These are phyloP conservation scores for Hypoxylon intermedium DNA, from an alignment of 495 filamentous ascomycete genomes.

Conservation along the genomic window DNA sequence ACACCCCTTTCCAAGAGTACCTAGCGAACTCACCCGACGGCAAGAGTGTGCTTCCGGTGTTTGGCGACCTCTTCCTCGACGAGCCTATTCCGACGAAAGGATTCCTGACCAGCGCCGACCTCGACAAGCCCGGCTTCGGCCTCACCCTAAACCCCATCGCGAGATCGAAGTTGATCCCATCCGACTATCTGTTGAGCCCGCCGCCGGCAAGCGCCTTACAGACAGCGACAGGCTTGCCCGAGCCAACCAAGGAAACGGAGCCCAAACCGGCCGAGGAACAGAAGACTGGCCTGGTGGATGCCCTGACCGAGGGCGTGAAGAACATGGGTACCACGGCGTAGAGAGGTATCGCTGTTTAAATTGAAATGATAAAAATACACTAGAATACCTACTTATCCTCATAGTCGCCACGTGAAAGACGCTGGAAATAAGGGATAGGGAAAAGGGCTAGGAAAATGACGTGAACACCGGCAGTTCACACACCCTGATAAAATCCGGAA, in stretches of 20 bases:
- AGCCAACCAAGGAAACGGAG: constrained; percentile 16
- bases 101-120: constrained; percentile 74
- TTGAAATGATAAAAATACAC: constrained; percentile 17
- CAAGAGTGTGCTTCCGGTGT: constrained; percentile 85
- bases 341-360: not conserved
- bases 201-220: constrained; percentile 68
- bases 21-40: constrained; percentile 90
- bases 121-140: constrained; percentile 92
- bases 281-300: constrained; percentile 34
- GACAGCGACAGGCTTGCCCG: constrained; percentile 45
- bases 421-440: constrained; percentile 6
- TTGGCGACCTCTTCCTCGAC: constrained; percentile 88
- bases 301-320: constrained; percentile 36
- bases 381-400: no score
- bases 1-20: constrained; percentile 94
- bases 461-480: constrained; percentile 41
- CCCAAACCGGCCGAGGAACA: constrained; percentile 26
- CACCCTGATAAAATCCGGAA: constrained; percentile 7
- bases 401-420: constrained; percentile 9
- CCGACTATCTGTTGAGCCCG: constrained; percentile 71
- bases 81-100: constrained; percentile 87
- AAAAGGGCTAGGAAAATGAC: constrained; percentile 12
- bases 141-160: constrained; percentile 82
- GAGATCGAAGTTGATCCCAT: constrained; percentile 72
- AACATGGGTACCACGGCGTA: constrained; percentile 29